These are phyloP conservation scores for Botrytis pseudocinerea DNA, from an alignment of 2,329 filamentous ascomycete species.

Conservation along the genomic window DNA sequence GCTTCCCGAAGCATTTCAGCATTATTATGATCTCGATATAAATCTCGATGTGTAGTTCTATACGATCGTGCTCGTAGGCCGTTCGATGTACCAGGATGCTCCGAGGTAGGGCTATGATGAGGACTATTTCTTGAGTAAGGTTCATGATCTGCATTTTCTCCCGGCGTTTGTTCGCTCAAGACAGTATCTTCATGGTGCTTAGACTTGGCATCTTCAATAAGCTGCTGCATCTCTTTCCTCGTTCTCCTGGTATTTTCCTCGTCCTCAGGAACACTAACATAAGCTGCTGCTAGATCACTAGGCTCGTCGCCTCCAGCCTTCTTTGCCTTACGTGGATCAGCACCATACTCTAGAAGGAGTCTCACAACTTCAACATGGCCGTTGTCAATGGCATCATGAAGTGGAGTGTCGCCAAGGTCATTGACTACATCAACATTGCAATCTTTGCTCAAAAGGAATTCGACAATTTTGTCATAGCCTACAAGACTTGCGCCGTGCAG, in stretches of 20 bases:
- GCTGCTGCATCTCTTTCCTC: slow-evolving; percentile 66
- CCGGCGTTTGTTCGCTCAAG: slow-evolving; percentile 53
- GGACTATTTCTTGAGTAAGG: slow-evolving; percentile 60
- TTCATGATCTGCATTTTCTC: slow-evolving; percentile 44
- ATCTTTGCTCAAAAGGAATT: slow-evolving; percentile 79
- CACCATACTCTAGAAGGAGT: slow-evolving; percentile 78
- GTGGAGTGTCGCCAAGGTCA: slow-evolving; percentile 85
- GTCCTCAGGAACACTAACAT: slow-evolving; percentile 57
- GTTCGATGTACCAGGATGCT: slow-evolving; percentile 40
- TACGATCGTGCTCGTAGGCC: slow-evolving; percentile 53
- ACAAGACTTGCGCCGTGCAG: slow-evolving; percentile 90
- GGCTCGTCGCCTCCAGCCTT: slow-evolving; percentile 84
- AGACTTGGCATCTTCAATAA: slow-evolving; percentile 62
- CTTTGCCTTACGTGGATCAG: slow-evolving; percentile 89
- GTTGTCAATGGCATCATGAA: slow-evolving; percentile 96
- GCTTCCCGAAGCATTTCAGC: slow-evolving; percentile 51
- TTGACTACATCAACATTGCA: slow-evolving; percentile 80
- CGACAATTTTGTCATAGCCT: slow-evolving; percentile 83
- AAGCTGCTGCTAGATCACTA: slow-evolving; percentile 75
- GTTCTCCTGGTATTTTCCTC: slow-evolving; percentile 42
- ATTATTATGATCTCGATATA: slow-evolving; percentile 64
- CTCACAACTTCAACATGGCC: slow-evolving; percentile 87
- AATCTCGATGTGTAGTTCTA: slow-evolving; percentile 63
- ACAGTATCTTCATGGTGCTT: slow-evolving; percentile 53
- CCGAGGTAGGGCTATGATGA: slow-evolving; percentile 53